Conservation (phyloP, 768 basidiomycete genomes). For the Termitomyces sp. region DNA sequence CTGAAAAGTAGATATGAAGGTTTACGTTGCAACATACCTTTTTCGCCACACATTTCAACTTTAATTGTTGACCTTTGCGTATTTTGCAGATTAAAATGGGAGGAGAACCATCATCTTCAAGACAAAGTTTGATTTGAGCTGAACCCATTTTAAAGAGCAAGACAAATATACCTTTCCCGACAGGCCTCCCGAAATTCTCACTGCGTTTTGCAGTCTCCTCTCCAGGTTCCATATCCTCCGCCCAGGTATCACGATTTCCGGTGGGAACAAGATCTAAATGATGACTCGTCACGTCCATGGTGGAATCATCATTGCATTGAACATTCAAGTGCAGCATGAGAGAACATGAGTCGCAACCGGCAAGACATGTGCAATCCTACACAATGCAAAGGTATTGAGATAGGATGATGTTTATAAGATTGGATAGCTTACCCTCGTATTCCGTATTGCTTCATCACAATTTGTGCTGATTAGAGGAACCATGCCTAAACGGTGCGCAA, state of each 20-base stretch:
- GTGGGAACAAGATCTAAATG: conserved; percentile 63
- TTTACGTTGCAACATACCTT: conserved; percentile 51
- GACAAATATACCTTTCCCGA: conserved; percentile 61
- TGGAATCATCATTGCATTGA: conserved; percentile 61
- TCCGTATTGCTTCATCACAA: conserved; percentile 84
- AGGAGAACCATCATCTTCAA: conserved; percentile 49
- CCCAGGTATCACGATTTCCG: conserved; percentile 17
- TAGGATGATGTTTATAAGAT: neutral
- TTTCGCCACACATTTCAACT: conserved; percentile 81
- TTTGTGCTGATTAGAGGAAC: conserved; percentile 84
- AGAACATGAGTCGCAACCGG: conserved; percentile 82
- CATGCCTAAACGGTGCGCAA: conserved; percentile 94
- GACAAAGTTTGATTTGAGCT: neutral
- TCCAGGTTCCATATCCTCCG: conserved; percentile 33
- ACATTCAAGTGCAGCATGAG: conserved; percentile 78
- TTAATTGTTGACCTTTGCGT: conserved; percentile 89
- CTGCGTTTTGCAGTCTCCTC: conserved; percentile 73
- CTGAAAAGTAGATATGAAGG: neutral
- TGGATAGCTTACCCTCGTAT: conserved; percentile 52
- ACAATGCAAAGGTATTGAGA: neutral
- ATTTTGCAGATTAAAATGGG: conserved; percentile 90
- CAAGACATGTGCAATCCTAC: conserved; percentile 89
- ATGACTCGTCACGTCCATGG: conserved; percentile 83
- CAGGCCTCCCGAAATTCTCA: conserved; percentile 73
- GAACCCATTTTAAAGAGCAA: conserved; percentile 1